A percentile compares a stretch with the other conserved stretches of the same genome.
phyloP scores from a whole-genome alignment of 2,329 filamentous ascomycete species.

The Hypoxylon sp. region DNA sequence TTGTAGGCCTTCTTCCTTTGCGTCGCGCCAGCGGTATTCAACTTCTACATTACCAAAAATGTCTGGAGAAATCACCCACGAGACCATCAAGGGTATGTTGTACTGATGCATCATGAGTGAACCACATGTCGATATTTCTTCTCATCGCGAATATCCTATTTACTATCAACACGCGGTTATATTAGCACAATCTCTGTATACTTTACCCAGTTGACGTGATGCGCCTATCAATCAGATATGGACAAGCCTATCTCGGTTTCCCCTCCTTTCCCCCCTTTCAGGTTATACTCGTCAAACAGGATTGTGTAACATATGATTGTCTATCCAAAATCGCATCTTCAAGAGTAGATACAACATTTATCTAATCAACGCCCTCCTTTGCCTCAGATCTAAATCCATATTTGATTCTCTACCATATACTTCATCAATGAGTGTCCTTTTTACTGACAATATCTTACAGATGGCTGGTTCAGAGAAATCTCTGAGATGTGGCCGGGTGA shows the following conservation, averaged over 20 bases:
- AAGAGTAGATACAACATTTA: background rate
- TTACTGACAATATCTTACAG: conserved; percentile 62
- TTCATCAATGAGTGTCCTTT: conserved; percentile 11
- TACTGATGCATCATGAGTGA: conserved; percentile 10
- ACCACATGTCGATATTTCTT: background rate
- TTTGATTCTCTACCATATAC: background rate
- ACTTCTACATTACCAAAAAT: conserved; percentile 55
- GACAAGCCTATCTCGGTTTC: background rate
- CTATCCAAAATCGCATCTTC: background rate
- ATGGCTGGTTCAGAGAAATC: conserved; percentile 99
- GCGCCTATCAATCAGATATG: background rate
- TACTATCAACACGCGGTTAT: background rate
- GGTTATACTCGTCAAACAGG: conserved; percentile 3
- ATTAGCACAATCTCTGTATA: background rate
- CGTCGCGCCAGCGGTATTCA: conserved; percentile 11
- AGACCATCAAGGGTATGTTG: conserved; percentile 71
- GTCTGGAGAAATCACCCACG: conserved; percentile 68
- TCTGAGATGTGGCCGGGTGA: conserved; percentile 95
- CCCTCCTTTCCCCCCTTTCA: conserved; percentile 3
- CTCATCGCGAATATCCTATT: background rate
- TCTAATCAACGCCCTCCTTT: background rate
- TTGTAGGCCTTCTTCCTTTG: conserved; percentile 7
- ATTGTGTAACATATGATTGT: conserved; percentile 18
- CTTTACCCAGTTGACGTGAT: background rate
- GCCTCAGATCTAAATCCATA: background rate